phyloP scores from a whole-genome alignment of 225 moss, liverwort and hornwort genomes.

The Marchantia polymorpha region DNA sequence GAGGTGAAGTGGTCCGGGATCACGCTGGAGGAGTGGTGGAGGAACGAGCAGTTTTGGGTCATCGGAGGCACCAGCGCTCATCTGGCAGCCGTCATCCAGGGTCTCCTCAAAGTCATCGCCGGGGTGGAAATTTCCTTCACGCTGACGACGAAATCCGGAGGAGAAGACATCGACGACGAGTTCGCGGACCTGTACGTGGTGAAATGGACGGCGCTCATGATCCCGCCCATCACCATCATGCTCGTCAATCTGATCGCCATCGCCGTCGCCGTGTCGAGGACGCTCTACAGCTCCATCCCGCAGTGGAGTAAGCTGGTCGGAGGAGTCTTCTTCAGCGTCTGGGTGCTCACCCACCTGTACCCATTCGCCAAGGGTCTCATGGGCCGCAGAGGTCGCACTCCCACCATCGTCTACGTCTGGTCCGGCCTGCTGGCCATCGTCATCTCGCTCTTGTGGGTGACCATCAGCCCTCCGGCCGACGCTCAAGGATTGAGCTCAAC shows the following conservation, averaged over 20 bases:
- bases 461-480: conserved; percentile 54
- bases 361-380: conserved; percentile 97
- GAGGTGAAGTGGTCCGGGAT: conserved; percentile 87
- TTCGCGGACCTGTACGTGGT: conserved; percentile 81
- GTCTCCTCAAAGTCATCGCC: conserved; percentile 81
- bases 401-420: conserved; percentile 90
- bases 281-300: conserved; percentile 58
- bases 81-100: conserved; percentile 87
- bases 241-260: conserved; percentile 75
- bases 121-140: conserved; percentile 96
- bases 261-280: conserved; percentile 70
- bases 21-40: conserved; percentile 91
- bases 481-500: conserved; percentile 19
- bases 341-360: conserved; percentile 82
- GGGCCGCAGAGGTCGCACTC: conserved; percentile 79
- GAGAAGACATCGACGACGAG: conserved; percentile 76
- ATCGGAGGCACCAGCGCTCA: conserved; percentile 95
- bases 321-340: conserved; percentile 82
- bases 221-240: conserved; percentile 88
- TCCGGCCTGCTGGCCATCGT: conserved; percentile 80
- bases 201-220: conserved; percentile 89
- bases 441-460: conserved; percentile 87
- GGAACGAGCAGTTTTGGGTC: conserved; percentile 95
- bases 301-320: conserved; percentile 90
- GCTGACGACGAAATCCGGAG: conserved; percentile 72